Evolutionary conservation across 768 basidiomycete species (phyloP).

Genomic region (Kwoniella sp.): DNA sequence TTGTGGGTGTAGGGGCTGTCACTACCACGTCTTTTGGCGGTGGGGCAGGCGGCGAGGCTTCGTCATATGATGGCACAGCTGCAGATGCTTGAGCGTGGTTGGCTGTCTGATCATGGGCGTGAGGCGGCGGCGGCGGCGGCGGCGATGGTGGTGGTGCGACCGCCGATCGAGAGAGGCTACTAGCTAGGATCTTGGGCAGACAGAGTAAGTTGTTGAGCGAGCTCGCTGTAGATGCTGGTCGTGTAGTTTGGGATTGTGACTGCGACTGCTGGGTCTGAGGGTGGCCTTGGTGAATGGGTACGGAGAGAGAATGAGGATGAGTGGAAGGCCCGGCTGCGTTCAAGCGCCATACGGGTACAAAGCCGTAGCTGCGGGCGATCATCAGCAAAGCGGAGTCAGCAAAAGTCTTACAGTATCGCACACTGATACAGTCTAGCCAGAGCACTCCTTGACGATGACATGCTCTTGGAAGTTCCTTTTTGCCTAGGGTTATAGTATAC

Average conservation of each 20-base stretch:
- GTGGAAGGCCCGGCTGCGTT: constrained; percentile 12
- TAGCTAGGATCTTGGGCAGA: constrained; percentile 37
- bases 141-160: too few species aligned
- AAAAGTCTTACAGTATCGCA: too few species aligned
- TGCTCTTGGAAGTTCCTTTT: background rate
- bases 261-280: background rate
- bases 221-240: background rate
- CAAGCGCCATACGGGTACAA: constrained; percentile 49
- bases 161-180: constrained; percentile 13
- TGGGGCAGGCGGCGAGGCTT: constrained; percentile 23
- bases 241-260: background rate
- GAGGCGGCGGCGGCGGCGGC: constrained; percentile 5
- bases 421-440: too few species aligned
- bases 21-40: constrained; percentile 27
- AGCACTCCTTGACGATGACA: too few species aligned
- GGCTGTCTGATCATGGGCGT: background rate
- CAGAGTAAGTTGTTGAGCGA: constrained; percentile 25
- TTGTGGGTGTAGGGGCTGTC: constrained; percentile 46
- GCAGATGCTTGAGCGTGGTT: background rate
- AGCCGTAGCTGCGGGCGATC: constrained; percentile 40
- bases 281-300: constrained; percentile 5
- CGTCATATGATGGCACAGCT: background rate
- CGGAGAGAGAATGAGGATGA: background rate
- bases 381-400: background rate
- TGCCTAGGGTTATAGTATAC: too few species aligned